These are phyloP conservation scores for Fusarium vanettenii DNA, from an alignment of 2,329 filamentous ascomycete genomes.

Conservation along the genomic window DNA sequence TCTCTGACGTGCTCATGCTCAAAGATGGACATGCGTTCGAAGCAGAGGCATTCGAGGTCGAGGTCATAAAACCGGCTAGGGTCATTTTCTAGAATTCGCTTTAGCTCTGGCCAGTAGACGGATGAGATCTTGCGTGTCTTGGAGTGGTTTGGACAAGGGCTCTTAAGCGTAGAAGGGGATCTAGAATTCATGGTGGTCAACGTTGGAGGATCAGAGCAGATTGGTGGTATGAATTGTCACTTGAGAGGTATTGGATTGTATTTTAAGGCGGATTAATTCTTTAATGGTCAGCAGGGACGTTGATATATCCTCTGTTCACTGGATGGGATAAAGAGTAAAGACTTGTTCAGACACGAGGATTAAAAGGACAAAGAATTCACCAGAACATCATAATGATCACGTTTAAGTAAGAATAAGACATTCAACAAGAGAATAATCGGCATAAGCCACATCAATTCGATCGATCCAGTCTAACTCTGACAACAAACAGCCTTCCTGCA, in stretches of 20 bases:
- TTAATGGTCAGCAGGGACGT: background rate
- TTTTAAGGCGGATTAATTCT: background rate
- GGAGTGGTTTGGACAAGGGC: background rate
- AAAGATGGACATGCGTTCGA: conserved; percentile 23
- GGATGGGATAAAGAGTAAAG: background rate
- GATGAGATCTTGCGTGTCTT: background rate
- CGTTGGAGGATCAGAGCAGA: background rate
- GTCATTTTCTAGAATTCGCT: conserved; percentile 8
- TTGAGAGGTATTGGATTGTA: background rate
- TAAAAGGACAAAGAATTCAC: background rate
- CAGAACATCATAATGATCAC: background rate
- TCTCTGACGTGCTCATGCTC: conserved; percentile 4
- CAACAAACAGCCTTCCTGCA: background rate
- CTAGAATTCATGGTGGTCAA: background rate
- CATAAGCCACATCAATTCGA: background rate
- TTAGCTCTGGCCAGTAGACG: conserved; percentile 21
- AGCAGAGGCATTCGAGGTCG: conserved; percentile 21
- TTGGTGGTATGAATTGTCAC: background rate
- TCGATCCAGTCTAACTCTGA: background rate
- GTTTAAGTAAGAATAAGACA: background rate
- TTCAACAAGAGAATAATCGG: background rate
- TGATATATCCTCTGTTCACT: background rate
- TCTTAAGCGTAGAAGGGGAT: background rate
- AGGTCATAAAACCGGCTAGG: conserved; percentile 2
- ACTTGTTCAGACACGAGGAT: background rate